Base-by-base conservation (phyloP, 352 stramenopile genomes). In the Thalassiosira mediterranea region DNA sequence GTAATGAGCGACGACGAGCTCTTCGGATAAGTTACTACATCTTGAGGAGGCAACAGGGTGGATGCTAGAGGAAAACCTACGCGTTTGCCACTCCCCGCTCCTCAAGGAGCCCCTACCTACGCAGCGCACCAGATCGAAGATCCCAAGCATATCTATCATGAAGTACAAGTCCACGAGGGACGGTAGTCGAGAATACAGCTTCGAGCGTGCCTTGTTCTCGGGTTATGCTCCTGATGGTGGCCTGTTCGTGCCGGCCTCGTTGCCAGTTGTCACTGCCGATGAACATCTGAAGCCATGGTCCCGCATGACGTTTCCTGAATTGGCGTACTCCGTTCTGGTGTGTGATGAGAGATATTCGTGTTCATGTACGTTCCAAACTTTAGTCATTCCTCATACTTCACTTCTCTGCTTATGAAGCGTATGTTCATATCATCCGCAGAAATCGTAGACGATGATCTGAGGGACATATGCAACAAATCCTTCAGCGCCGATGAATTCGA, bases 171-270 rank as follows among this genome's bases (percentile, higher is more conserved):
- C n/a, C n/a, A n/a, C n/a, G n/a, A n/a, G n/a, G n/a, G n/a, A n/a
- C n/a, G n/a, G n/a, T n/a, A n/a, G n/a, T n/a, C n/a, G n/a, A 31
- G 63, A 79, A 4, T 84, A 64, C 53, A 84, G 62, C 32, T 94
- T 94, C 68, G 85, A 92, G 66, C 56, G 89, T 32, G 88, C 85
- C 29, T 49, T 94, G 13, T 83, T 74, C 32, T 78, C 61, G n/a
- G 88, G 88, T 29, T 94, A 94, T 74, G 83, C 87, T 29, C 76
- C 80, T 5, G 87, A 93, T 77, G 86, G 88, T 32, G 88, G 88
- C 21, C 69, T 94, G 3, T 94, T 88, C 69, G 88, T 94, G 49
- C 88, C 88, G 3, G 47, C 81, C 46, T 42, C 47, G 32, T 57
- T 94, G n/a, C 88, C 88, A 23, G 25, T 17, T 23, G 65, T 91